A percentile compares a stretch with the other conserved stretches of the same genome.
phyloP scores from a whole-genome alignment of 768 basidiomycete genomes.

The Favolaschia claudopus region DNA sequence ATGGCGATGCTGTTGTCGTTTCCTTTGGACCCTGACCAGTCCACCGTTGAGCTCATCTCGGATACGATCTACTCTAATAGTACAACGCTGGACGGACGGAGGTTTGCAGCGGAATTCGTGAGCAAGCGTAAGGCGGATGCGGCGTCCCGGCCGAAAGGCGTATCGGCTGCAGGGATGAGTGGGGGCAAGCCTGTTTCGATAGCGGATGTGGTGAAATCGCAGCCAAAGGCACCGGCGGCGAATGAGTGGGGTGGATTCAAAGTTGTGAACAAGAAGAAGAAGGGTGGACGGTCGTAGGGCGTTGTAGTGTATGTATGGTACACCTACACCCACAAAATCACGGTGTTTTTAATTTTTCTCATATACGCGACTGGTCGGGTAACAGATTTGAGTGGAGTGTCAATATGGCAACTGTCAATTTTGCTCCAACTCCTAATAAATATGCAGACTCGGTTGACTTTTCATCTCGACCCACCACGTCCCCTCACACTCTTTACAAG shows the following conservation, averaged over 20 bases:
- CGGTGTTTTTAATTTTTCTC: too few species aligned
- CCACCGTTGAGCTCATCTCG: constrained; percentile 89
- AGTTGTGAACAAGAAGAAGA: constrained; percentile 96
- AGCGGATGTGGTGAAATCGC: constrained; percentile 90
- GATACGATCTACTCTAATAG: constrained; percentile 95
- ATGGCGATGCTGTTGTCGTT: constrained; percentile 95
- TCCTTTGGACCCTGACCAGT: constrained; percentile 86
- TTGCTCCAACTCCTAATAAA: background rate
- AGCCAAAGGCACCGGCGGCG: constrained; percentile 75
- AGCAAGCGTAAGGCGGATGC: constrained; percentile 87
- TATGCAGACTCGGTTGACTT: background rate
- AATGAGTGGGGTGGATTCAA: constrained; percentile 90
- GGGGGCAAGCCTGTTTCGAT: constrained; percentile 70
- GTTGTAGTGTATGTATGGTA: background rate
- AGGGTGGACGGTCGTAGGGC: constrained; percentile 69
- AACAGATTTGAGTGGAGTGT: too few species aligned
- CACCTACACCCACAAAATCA: too few species aligned
- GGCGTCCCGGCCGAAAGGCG: constrained; percentile 55
- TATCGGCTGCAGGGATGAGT: constrained; percentile 41
- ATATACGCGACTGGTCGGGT: too few species aligned
- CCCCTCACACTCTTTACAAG: constrained; percentile 15
- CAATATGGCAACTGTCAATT: constrained; percentile 11
- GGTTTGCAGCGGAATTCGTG: constrained; percentile 94
- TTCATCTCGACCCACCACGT: background rate
- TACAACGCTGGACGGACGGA: constrained; percentile 92